Conservation (phyloP, 148 eudicot genomes). For the Diospyros lotus region DNA sequence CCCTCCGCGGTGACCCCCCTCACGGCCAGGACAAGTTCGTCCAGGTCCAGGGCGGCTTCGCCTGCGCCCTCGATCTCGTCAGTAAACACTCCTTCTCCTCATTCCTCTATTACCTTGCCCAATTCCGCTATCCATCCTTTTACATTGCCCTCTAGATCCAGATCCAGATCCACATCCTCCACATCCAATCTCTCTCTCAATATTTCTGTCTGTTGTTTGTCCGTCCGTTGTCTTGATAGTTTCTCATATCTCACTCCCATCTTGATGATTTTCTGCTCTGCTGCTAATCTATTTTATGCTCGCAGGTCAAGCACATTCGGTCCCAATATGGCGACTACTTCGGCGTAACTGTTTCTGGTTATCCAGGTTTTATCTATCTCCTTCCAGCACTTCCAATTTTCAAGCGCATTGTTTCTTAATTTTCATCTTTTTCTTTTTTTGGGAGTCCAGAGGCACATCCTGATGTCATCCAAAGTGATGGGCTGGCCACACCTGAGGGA, state of each 20-base stretch:
- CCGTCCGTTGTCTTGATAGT: too few species aligned
- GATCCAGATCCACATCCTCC: neutral
- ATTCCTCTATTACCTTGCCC: neutral
- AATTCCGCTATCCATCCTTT: neutral
- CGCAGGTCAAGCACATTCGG: constrained; percentile 82
- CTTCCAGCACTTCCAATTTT: neutral
- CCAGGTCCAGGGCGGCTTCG: constrained; percentile 80
- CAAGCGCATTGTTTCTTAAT: too few species aligned
- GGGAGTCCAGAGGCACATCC: constrained; percentile 79
- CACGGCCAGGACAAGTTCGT: constrained; percentile 97
- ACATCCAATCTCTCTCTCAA: too few species aligned
- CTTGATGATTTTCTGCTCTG: neutral
- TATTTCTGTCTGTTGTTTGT: too few species aligned
- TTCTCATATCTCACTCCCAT: too few species aligned
- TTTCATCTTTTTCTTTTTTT: neutral
- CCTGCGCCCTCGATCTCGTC: constrained; percentile 97
- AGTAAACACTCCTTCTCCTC: neutral
- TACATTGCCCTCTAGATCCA: neutral
- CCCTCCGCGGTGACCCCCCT: constrained; percentile 94
- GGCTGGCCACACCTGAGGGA: constrained; percentile 65
- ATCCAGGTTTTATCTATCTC: constrained; percentile 60
- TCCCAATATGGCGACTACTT: constrained; percentile 81
- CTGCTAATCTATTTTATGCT: neutral
- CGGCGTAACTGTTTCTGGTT: constrained; percentile 97
- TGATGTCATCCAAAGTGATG: constrained; percentile 70